phyloP scores from a whole-genome alignment of 2,329 filamentous ascomycete species.

The Pseudogymnoascus sp. region DNA sequence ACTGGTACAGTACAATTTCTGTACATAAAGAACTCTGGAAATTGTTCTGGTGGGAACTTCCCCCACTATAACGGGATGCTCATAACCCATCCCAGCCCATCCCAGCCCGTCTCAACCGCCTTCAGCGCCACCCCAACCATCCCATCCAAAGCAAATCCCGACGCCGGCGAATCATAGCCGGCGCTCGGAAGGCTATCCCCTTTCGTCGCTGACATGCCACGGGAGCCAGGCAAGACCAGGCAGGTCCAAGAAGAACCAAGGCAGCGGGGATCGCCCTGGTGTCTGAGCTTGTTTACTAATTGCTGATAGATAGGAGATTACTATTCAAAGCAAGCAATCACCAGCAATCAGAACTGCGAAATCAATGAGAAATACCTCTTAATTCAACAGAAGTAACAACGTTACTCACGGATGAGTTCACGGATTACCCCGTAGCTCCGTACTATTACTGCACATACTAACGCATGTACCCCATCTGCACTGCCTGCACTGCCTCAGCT shows the following conservation, averaged over 20 bases:
- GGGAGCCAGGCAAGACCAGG: not conserved
- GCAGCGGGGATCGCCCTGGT: not conserved
- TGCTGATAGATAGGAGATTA: not conserved
- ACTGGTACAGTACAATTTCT: not conserved
- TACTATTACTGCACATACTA: not conserved
- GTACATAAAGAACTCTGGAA: not conserved
- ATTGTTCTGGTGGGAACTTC: not conserved
- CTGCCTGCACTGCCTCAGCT: not conserved
- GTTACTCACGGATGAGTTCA: not conserved
- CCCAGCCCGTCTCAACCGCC: not conserved
- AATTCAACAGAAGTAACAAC: not conserved
- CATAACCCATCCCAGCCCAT: not conserved
- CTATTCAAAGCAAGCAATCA: not conserved
- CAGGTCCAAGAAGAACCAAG: not conserved
- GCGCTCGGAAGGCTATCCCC: not conserved
- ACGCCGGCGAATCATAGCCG: not conserved
- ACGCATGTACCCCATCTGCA: not conserved
- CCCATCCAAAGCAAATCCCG: not conserved
- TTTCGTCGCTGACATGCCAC: not conserved
- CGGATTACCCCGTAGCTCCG: not conserved
- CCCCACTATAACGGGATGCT: not conserved
- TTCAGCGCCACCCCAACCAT: not conserved
- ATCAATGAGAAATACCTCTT: not conserved
- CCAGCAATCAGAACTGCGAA: not conserved
- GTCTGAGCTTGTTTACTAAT: conserved; percentile 1